Percentiles rank a stretch among this genome's conserved stretches.
phyloP scores from a whole-genome alignment of 2,329 filamentous ascomycete genomes.

The Verticillium isaacii region DNA sequence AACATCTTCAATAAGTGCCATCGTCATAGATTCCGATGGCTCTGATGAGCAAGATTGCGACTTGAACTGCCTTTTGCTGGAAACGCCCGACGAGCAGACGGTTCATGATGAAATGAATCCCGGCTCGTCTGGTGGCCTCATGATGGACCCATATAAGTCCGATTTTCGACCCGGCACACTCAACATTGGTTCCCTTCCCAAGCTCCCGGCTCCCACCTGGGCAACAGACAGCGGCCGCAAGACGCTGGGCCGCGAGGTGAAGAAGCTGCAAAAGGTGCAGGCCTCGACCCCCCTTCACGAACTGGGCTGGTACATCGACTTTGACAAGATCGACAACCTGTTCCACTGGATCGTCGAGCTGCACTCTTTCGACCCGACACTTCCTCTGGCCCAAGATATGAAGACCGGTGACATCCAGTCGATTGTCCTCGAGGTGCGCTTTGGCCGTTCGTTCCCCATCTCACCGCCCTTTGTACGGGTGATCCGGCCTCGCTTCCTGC shows the following conservation, averaged over 20 bases:
- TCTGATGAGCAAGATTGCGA: background rate
- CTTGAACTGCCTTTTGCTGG: background rate
- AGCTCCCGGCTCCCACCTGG: constrained; percentile 61
- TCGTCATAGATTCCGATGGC: background rate
- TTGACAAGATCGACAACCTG: constrained; percentile 61
- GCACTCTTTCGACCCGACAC: constrained; percentile 67
- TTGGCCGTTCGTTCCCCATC: constrained; percentile 70
- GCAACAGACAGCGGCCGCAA: constrained; percentile 58
- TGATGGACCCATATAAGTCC: constrained; percentile 18
- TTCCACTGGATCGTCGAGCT: constrained; percentile 93
- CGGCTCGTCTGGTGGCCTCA: background rate
- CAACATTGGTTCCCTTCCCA: constrained; percentile 55
- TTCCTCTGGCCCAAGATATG: constrained; percentile 75
- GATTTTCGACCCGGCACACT: constrained; percentile 64
- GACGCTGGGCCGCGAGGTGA: constrained; percentile 60
- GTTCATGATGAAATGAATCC: background rate
- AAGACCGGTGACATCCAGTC: constrained; percentile 55
- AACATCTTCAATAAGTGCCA: background rate
- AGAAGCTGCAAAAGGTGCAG: constrained; percentile 60
- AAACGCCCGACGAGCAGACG: background rate
- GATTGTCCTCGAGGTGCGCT: constrained; percentile 77
- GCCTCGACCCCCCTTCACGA: constrained; percentile 53
- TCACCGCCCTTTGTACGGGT: constrained; percentile 81
- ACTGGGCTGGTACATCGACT: constrained; percentile 81
- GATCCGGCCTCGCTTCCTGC: constrained; percentile 72